Percentiles rank a stretch among this genome's conserved stretches.
These are phyloP conservation scores for Entophlyctis luteolus DNA, from an alignment of 192 early-diverging fungal genomes.

Conservation along the genomic window DNA sequence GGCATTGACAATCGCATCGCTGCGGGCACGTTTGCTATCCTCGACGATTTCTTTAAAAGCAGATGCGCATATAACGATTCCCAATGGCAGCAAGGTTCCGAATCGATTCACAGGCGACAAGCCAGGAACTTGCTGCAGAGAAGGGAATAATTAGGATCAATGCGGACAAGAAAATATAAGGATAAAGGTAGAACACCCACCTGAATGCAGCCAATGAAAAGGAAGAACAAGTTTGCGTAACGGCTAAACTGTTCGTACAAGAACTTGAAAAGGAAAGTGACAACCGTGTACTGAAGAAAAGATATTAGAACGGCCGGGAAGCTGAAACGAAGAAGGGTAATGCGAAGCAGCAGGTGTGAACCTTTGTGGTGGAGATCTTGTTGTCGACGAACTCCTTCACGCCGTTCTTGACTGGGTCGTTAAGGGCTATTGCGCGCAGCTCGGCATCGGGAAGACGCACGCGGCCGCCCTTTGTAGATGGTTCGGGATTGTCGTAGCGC, in stretches of 20 bases:
- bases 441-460: constrained; percentile 8
- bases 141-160: not conserved
- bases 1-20: constrained; percentile 47
- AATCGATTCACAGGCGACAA: constrained; percentile 89
- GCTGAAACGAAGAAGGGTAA: no score
- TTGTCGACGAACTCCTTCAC: constrained; percentile 73
- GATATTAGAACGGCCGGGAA: no score
- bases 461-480: not conserved
- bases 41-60: constrained; percentile 92
- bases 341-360: not conserved
- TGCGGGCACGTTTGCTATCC: constrained; percentile 57
- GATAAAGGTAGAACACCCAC: constrained; percentile 34
- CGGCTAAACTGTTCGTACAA: constrained; percentile 92
- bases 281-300: constrained; percentile 65
- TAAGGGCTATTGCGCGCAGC: constrained; percentile 78
- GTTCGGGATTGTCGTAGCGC: not conserved
- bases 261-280: constrained; percentile 90
- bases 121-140: constrained; percentile 75
- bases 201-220: constrained; percentile 90
- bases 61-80: constrained; percentile 80
- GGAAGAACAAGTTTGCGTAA: constrained; percentile 96
- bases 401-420: constrained; percentile 74
- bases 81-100: constrained; percentile 81
- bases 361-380: constrained; percentile 24
- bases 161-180: not conserved